Conservation (phyloP, 768 basidiomycete genomes). For the Rhodotorula paludigena region DNA sequence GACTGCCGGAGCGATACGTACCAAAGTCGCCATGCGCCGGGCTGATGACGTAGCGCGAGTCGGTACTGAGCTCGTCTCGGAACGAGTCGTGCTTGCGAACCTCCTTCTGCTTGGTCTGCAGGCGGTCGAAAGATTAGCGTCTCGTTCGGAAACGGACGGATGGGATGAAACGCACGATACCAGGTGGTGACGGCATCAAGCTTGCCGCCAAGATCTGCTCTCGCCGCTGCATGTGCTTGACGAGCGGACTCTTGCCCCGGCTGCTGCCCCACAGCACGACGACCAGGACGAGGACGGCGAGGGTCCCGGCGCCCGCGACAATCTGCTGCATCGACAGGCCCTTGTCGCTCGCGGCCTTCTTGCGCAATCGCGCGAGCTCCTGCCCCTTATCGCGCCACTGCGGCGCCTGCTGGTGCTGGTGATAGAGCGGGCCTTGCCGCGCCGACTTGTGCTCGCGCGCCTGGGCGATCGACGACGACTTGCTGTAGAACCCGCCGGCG, state of each 20-base stretch:
- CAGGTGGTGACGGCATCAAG: conserved; percentile 4
- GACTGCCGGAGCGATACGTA: not conserved
- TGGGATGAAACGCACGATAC: not conserved
- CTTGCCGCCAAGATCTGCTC: conserved; percentile 25
- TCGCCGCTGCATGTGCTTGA: conserved; percentile 32
- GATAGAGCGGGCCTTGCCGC: not conserved
- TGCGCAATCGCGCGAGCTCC: conserved; percentile 21
- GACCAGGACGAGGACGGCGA: conserved; percentile 15
- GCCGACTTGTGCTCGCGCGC: not conserved
- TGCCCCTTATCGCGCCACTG: conserved; percentile 35
- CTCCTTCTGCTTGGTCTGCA: not conserved
- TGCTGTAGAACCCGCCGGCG: conserved; percentile 34
- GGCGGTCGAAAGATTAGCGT: not conserved
- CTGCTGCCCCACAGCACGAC: conserved; percentile 4
- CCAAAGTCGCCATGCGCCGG: conserved; percentile 30
- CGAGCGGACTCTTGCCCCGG: conserved; percentile 8
- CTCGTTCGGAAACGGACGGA: no score
- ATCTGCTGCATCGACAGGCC: conserved; percentile 7
- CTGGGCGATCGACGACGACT: conserved; percentile 29
- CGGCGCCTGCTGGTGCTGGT: not conserved
- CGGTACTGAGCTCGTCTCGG: conserved; percentile 27
- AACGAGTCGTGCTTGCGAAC: conserved; percentile 27
- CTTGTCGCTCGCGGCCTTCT: conserved; percentile 1
- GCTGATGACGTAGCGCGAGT: conserved; percentile 26
- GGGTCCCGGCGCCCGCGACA: conserved; percentile 6